phyloP scores from a whole-genome alignment of 192 early-diverging fungal species.

The Kickxella alabastrina region DNA sequence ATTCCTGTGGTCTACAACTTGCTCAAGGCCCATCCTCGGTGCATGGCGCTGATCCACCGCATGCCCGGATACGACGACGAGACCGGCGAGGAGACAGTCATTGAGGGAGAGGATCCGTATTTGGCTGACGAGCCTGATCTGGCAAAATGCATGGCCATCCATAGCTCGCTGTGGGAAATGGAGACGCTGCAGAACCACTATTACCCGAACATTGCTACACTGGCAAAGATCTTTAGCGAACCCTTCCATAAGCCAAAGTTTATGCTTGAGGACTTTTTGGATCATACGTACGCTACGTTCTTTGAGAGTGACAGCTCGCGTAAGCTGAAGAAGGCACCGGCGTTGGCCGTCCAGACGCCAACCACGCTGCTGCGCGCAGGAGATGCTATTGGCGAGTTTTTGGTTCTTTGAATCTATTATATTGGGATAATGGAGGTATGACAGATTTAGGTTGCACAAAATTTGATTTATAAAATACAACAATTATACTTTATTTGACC shows the following conservation, averaged over 20 bases:
- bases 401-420: constrained; percentile 27
- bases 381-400: constrained; percentile 46
- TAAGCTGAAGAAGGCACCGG: constrained; percentile 59
- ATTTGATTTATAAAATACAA: not conserved
- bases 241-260: constrained; percentile 83
- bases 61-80: constrained; percentile 43
- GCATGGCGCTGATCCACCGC: constrained; percentile 83
- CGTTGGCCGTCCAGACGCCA: constrained; percentile 58
- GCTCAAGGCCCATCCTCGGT: constrained; percentile 84
- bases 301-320: constrained; percentile 63
- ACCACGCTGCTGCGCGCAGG: constrained; percentile 51
- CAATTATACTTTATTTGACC: too few relatives aligned
- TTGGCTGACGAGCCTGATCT: constrained; percentile 66
- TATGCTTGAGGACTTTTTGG: constrained; percentile 94
- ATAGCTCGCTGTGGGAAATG: constrained; percentile 95
- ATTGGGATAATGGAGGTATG: too few relatives aligned
- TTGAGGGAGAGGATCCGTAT: constrained; percentile 25
- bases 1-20: constrained; percentile 94
- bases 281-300: constrained; percentile 79
- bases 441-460: too few relatives aligned
- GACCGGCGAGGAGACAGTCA: constrained; percentile 39
- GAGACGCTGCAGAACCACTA: constrained; percentile 83
- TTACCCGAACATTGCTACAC: constrained; percentile 75
- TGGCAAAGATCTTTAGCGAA: constrained; percentile 84
- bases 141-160: constrained; percentile 70